Base-by-base conservation (phyloP, 1,284 basidiomycete genomes). In the Cystobasidiaceae sp. region DNA sequence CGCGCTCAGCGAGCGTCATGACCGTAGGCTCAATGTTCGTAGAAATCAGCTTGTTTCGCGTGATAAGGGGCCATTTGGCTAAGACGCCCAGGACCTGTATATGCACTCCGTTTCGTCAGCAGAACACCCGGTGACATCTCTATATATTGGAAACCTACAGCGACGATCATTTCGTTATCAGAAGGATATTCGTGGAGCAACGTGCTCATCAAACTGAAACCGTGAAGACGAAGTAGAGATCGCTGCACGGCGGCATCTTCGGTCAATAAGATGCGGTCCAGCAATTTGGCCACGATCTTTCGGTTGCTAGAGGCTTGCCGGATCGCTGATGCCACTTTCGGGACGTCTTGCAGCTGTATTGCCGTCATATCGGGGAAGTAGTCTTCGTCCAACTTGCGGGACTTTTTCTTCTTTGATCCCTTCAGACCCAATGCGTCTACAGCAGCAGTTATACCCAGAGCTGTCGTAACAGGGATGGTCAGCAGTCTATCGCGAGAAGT, bases 391-490 rank as follows among this genome's bases (percentile, higher is more conserved):
- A 97, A 85, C 75, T 93, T 90, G 81, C 87, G 89, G 68, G 89
- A 83, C 76, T 88, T 93, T 82, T 86, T 93, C 82, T 87, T 92
- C 80, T 88, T 93, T 66, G 80, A 88, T 1, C 93, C 93, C 76
- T 93, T 93, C 65, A 93, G 83, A 11, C 79, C 79, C 21, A 86
- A 80, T 54, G 83, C 79, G 72, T 90, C 89, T 13, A 90, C 89
- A 73, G 96, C 92, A 52, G 96, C 93, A 11, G 86, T 83, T 66
- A 97, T 96, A 76, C 94, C 94, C 64, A 98, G 84, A n/a, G 94
- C 92, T 92, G 70, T 17, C 68, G 19, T 68, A 52, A 45, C 48
- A 30, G 5, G 21, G 4, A 28, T 43, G 6, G n/a, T 1, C 17
- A 15, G 19, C 28, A 67, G 44, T 33, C 66, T 30, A 69, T 21